Base-by-base conservation (phyloP, 345 rosid species). In the Chamaenerion angustifolium region DNA sequence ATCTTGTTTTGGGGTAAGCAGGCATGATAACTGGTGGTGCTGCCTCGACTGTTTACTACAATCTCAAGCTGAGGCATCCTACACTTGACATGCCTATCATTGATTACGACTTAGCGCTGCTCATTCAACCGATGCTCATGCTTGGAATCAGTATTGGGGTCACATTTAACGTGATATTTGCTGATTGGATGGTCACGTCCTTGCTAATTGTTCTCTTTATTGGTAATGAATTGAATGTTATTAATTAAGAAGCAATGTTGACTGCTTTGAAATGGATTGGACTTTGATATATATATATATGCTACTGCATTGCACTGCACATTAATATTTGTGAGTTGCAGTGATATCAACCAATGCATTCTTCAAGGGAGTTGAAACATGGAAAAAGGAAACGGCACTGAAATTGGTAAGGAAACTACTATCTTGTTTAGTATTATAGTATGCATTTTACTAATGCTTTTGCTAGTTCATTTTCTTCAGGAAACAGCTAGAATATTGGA, bases 11-110 rank as follows among this genome's bases (percentile, higher is more conserved):
- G 37, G 37, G 37, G 0, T 31, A 5, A 31, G 3, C 18, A 46
- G 49, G 49, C 23, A 46, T 46, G 49, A 46, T 46, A 17, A 46
- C 23, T n/a, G 49, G 49, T 16, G 49, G 21, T 16, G 49, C 49
- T 16, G 49, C 11, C 5, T 46, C 49, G 16, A 31, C 37, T 31
- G 37, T 31, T 31, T 31, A 31, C 37, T 31, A 31, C 37, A 31
- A 31, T 31, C 37, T 46, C 1, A 46, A 15, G 23, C 23, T 46
- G 49, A 46, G 49, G 49, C 49, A 46, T 46, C 49, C 49, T 1
- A 46, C 49, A 15, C 49, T 46, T 0, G 49, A 46, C 49, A 46
- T 46, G 49, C 49, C 49, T 3, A 17, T 46, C 23, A 46, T 46
- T 12, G 49, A 46, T 46, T 46, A 46, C 14, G 49, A 46, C 16